phyloP scores from a whole-genome alignment of 1,139 yeast genomes.

The Magnusiomyces magnusii region DNA sequence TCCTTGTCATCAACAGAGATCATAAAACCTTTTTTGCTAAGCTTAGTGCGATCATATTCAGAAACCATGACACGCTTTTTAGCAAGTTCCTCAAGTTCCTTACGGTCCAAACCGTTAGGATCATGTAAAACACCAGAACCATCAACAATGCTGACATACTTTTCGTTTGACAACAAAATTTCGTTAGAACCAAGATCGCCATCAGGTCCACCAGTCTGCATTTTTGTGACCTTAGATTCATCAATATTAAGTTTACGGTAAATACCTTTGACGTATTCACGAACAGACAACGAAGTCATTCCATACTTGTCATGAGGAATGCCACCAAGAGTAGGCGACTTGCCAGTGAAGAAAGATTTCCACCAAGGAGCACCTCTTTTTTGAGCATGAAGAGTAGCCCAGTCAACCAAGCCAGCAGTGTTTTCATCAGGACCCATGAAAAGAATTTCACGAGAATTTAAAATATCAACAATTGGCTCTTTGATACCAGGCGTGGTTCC shows the following conservation, averaged over 20 bases:
- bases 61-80: slow-evolving; percentile 68
- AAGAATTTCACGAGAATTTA: slow-evolving; percentile 77
- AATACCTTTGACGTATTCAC: slow-evolving; percentile 85
- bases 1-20: slow-evolving; percentile 85
- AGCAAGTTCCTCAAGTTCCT: slow-evolving; percentile 74
- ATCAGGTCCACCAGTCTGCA: slow-evolving; percentile 99
- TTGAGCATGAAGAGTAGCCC: slow-evolving; percentile 98
- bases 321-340: slow-evolving; percentile 87
- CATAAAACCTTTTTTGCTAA: slow-evolving; percentile 69
- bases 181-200: slow-evolving; percentile 98
- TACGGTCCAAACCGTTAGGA: slow-evolving; percentile 78
- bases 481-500: slow-evolving; percentile 67
- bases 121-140: slow-evolving; percentile 95
- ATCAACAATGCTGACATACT: slow-evolving; percentile 82
- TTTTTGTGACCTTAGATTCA: slow-evolving; percentile 57
- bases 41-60: slow-evolving; percentile 55
- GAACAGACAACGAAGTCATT: slow-evolving; percentile 92
- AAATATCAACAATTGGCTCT: slow-evolving; percentile 78
- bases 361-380: slow-evolving; percentile 97
- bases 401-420: slow-evolving; percentile 89
- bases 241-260: slow-evolving; percentile 67
- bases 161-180: slow-evolving; percentile 77
- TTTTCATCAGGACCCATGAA: slow-evolving; percentile 99
- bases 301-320: slow-evolving; percentile 98
- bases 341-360: slow-evolving; percentile 98